Conservation (phyloP, 352 stramenopile genomes). For the Pythium utonaiense region DNA sequence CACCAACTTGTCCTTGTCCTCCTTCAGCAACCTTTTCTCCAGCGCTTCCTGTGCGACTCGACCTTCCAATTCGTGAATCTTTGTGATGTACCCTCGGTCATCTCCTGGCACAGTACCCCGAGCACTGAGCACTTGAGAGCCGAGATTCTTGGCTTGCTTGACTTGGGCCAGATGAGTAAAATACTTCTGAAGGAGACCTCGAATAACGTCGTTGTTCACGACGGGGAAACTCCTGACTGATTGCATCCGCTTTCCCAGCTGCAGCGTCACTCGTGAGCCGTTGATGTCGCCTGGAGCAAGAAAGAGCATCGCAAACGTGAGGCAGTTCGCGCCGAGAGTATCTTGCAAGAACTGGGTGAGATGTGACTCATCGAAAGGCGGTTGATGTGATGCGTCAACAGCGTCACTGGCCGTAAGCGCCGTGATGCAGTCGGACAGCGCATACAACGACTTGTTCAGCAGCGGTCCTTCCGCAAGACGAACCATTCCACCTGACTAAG, state of each 20-base stretch:
- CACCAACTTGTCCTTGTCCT: constrained; percentile 49
- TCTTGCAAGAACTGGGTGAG: constrained; percentile 47
- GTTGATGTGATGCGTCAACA: neutral
- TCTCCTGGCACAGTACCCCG: neutral
- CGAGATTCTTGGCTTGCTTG: neutral
- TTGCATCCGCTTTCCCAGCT: constrained; percentile 32
- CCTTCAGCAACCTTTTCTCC: constrained; percentile 39
- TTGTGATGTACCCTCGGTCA: constrained; percentile 20
- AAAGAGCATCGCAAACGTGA: constrained; percentile 43
- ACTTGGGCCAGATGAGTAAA: constrained; percentile 10
- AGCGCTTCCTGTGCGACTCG: constrained; percentile 32
- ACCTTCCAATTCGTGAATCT: constrained; percentile 44
- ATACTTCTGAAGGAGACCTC: constrained; percentile 35
- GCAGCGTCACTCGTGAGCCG: constrained; percentile 36
- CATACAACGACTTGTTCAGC: constrained; percentile 53
- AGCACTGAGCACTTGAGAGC: neutral
- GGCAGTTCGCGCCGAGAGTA: constrained; percentile 46
- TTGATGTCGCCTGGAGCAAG: constrained; percentile 35
- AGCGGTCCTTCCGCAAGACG: constrained; percentile 48
- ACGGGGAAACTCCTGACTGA: constrained; percentile 42
- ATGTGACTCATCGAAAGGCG: constrained; percentile 29
- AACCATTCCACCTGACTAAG: constrained; percentile 26
- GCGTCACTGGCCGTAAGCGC: constrained; percentile 4
- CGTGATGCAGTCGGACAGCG: constrained; percentile 38
- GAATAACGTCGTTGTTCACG: constrained; percentile 54